These are phyloP conservation scores for Cystofilobasidium macerans DNA, from an alignment of 768 basidiomycete genomes.

Conservation along the genomic window DNA sequence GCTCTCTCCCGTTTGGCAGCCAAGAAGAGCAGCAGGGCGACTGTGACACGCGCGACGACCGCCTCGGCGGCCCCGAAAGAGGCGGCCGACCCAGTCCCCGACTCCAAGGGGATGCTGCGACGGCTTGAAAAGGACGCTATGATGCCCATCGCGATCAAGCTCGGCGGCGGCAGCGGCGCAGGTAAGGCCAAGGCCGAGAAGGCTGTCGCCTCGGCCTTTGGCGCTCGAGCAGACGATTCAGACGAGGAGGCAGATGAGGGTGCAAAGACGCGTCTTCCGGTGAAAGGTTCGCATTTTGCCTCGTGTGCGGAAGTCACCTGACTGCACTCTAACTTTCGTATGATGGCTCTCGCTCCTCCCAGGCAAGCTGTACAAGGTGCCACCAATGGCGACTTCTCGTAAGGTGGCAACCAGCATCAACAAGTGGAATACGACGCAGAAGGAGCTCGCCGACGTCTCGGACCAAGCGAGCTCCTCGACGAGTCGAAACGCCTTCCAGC, in stretches of 20 bases:
- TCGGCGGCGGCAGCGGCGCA: neutral
- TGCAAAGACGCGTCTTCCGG: conserved; percentile 13
- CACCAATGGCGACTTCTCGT: conserved; percentile 52
- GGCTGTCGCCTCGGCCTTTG: conserved; percentile 15
- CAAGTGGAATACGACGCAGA: conserved; percentile 95
- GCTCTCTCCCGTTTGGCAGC: no score
- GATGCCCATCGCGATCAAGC: conserved; percentile 20
- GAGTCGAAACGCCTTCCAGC: neutral
- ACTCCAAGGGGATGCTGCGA: neutral
- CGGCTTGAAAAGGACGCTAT: conserved; percentile 2
- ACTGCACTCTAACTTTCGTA: no score
- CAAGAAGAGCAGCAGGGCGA: no score
- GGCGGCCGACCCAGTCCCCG: neutral
- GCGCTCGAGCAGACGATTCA: conserved; percentile 3
- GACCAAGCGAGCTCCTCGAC: no score
- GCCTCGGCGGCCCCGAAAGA: neutral
- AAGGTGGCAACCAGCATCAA: conserved; percentile 68
- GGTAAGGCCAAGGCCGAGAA: conserved; percentile 5
- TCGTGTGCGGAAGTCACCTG: neutral
- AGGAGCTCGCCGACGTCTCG: conserved; percentile 50
- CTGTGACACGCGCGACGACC: neutral
- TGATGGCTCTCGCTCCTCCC: no score
- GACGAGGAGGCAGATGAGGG: conserved; percentile 6
- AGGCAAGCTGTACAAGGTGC: conserved; percentile 55
- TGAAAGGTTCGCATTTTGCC: neutral